Evolutionary conservation across 139 green algal genomes (phyloP).

Genomic region (Picochlorum sp.): DNA sequence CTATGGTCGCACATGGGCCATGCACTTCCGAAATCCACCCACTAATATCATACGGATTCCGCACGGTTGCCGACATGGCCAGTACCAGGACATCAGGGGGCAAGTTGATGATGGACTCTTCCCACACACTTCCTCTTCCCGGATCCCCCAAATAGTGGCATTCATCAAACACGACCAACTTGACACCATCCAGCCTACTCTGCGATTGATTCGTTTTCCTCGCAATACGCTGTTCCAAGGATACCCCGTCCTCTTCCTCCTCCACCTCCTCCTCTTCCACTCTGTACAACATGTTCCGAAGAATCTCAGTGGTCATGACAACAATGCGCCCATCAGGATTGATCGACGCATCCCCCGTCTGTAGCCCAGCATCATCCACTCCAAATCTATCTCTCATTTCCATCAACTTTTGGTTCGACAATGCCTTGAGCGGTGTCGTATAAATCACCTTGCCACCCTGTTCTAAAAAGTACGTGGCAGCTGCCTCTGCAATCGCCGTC

Average conservation of each 20-base stretch:
- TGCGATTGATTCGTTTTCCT: background rate
- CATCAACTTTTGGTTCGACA: constrained; percentile 89
- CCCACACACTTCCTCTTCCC: constrained; percentile 83
- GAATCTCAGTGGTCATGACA: constrained; percentile 98
- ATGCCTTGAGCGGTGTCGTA: constrained; percentile 82
- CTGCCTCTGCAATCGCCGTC: constrained; percentile 90
- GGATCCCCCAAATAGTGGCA: constrained; percentile 82
- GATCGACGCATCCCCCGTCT: constrained; percentile 87
- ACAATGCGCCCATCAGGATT: constrained; percentile 82
- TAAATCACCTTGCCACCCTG: constrained; percentile 76
- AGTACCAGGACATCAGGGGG: constrained; percentile 79
- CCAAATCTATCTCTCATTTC: constrained; percentile 76
- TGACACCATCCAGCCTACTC: constrained; percentile 63
- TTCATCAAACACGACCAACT: constrained; percentile 90
- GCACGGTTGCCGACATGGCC: constrained; percentile 89
- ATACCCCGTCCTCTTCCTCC: background rate
- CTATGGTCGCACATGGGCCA: constrained; percentile 57
- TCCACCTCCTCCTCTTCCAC: constrained; percentile 15
- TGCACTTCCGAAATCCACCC: constrained; percentile 85
- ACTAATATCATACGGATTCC: constrained; percentile 86
- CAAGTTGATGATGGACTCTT: constrained; percentile 96
- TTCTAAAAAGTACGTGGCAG: constrained; percentile 60
- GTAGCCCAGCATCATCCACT: constrained; percentile 48
- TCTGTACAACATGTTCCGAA: constrained; percentile 96
- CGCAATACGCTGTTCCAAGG: background rate